A percentile compares a stretch with the other conserved stretches of the same genome.
Evolutionary conservation across 345 rosid genomes (phyloP).

Genomic region (Mercurialis annua): DNA sequence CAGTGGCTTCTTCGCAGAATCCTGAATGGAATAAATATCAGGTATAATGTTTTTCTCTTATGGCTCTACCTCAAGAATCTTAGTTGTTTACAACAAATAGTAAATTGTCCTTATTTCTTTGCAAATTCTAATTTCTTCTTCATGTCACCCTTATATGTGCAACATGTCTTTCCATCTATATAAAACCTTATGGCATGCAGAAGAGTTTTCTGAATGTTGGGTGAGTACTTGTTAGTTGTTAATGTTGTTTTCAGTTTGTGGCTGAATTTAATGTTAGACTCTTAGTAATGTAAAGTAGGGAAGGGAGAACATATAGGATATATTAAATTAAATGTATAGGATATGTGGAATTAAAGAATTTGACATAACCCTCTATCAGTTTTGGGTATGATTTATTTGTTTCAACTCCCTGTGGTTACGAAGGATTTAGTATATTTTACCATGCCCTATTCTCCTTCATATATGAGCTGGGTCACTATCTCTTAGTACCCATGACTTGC

Average conservation of each 20-base stretch:
- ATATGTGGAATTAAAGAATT: neutral
- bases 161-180: neutral
- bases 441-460: neutral
- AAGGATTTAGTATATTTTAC: neutral
- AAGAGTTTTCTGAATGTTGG: neutral
- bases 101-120: neutral
- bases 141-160: neutral
- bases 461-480: neutral
- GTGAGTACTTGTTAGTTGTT: neutral
- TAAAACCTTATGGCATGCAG: neutral
- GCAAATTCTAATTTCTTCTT: neutral
- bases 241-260: neutral
- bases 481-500: neutral
- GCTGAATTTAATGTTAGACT: neutral
- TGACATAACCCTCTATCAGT: neutral
- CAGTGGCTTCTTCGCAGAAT: constrained; percentile 51
- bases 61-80: neutral
- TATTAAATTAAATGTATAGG: neutral
- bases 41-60: constrained; percentile 33
- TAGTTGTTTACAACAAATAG: neutral
- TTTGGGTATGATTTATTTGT: neutral
- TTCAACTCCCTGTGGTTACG: neutral
- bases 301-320: neutral
- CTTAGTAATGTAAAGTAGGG: neutral
- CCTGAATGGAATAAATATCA: constrained; percentile 88